Conservation (phyloP, 352 stramenopile species). For the Phytophthora melonis region DNA sequence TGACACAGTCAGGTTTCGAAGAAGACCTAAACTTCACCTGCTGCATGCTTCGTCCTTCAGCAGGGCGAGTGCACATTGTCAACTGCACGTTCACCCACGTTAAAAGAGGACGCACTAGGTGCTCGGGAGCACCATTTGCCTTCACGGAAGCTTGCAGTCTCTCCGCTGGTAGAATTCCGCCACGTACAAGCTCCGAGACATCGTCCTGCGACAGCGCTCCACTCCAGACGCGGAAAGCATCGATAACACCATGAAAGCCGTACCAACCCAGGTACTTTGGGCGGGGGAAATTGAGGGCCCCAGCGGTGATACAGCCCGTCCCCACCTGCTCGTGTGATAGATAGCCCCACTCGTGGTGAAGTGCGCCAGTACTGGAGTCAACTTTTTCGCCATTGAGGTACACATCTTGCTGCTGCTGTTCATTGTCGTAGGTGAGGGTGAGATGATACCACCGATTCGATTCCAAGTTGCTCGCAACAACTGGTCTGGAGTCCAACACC, state of each 20-base stretch:
- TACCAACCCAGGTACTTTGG: conserved; percentile 33
- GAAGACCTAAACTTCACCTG: conserved; percentile 2
- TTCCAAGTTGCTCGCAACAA: conserved; percentile 27
- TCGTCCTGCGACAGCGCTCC: conserved; percentile 10
- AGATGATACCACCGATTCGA: conserved; percentile 48
- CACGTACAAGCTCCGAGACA: conserved; percentile 13
- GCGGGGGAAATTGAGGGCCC: not conserved
- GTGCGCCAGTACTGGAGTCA: not conserved
- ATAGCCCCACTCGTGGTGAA: conserved; percentile 20
- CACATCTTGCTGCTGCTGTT: conserved; percentile 29
- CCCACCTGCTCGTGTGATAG: conserved; percentile 34
- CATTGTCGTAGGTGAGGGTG: conserved; percentile 30
- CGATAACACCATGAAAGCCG: conserved; percentile 42
- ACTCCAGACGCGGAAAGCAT: conserved; percentile 43
- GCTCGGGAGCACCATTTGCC: not conserved
- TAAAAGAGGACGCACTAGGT: not conserved
- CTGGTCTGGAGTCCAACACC: conserved; percentile 27
- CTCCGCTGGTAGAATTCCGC: not conserved
- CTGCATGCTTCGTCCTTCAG: conserved; percentile 21
- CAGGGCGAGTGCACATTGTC: conserved; percentile 24
- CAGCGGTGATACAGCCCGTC: conserved; percentile 34
- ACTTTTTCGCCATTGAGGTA: conserved; percentile 36
- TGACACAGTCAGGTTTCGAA: conserved; percentile 11
- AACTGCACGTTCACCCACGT: conserved; percentile 23
- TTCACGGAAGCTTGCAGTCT: conserved; percentile 13